Conservation (phyloP, 345 rosid genomes). For the Sisymbrium irio region DNA sequence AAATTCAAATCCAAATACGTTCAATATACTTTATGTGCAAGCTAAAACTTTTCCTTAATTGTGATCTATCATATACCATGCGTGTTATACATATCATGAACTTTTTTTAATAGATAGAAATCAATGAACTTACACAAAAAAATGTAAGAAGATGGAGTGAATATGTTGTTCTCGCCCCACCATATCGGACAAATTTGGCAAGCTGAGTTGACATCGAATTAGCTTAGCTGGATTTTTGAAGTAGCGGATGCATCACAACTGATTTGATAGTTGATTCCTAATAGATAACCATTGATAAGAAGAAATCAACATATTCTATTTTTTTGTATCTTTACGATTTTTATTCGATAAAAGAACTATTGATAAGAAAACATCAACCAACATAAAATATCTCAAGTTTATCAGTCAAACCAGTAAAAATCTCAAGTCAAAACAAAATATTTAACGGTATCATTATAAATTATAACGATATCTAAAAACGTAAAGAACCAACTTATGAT, state of each 20-base stretch:
- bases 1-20: background rate
- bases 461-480: no score
- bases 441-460: background rate
- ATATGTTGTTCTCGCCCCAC: slow-evolving; percentile 11
- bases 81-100: background rate
- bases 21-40: background rate
- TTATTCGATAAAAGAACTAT: slow-evolving; percentile 2
- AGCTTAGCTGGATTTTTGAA: slow-evolving; percentile 1
- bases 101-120: background rate
- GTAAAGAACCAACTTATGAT: no score
- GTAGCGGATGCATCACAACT: slow-evolving; percentile 3
- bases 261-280: slow-evolving; percentile 26
- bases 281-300: background rate
- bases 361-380: background rate
- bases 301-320: background rate
- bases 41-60: background rate
- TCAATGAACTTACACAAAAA: background rate
- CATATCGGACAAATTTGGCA: slow-evolving; percentile 19
- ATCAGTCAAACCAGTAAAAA: background rate
- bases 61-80: background rate
- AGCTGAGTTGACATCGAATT: slow-evolving; percentile 26
- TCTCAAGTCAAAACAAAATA: background rate
- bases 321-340: background rate
- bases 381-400: background rate
- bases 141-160: background rate